These are phyloP conservation scores for Hericium erinaceus DNA, from an alignment of 768 basidiomycete species.

Conservation along the genomic window DNA sequence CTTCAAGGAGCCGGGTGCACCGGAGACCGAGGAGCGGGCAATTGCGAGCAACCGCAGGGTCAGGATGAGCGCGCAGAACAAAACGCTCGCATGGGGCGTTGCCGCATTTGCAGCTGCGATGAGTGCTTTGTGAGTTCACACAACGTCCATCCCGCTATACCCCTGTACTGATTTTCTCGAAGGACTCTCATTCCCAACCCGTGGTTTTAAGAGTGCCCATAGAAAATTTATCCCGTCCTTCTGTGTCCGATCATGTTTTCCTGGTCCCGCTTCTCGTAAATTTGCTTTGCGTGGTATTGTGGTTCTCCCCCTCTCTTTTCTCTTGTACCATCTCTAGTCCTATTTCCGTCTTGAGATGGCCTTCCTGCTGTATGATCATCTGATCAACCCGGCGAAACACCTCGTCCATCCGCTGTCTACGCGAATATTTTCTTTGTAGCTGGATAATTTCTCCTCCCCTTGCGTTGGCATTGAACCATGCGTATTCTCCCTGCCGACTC, in stretches of 20 bases:
- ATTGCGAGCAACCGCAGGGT: slow-evolving; percentile 61
- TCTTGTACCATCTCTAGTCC: background rate
- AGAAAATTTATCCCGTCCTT: slow-evolving; percentile 12
- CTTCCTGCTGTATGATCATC: slow-evolving; percentile 8
- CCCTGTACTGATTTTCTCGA: background rate
- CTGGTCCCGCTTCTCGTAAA: background rate
- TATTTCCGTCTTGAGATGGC: background rate
- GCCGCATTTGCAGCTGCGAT: slow-evolving; percentile 78
- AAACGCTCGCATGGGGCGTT: slow-evolving; percentile 76
- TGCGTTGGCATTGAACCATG: background rate
- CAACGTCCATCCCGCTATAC: background rate
- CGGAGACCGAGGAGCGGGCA: slow-evolving; percentile 41
- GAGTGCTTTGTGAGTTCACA: slow-evolving; percentile 61
- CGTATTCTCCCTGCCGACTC: background rate
- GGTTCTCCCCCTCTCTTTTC: background rate
- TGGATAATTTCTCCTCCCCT: background rate
- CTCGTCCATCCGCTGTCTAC: slow-evolving; percentile 12
- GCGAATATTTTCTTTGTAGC: slow-evolving; percentile 1
- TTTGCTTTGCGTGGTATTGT: background rate
- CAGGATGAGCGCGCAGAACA: slow-evolving; percentile 54
- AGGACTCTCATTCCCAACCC: slow-evolving; percentile 56
- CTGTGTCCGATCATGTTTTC: background rate
- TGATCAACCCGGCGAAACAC: slow-evolving; percentile 14
- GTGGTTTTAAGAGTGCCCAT: slow-evolving; percentile 30
- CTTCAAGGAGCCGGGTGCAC: slow-evolving; percentile 52